These are phyloP conservation scores for Carallia brachiata DNA, from an alignment of 345 rosid genomes.

Conservation along the genomic window DNA sequence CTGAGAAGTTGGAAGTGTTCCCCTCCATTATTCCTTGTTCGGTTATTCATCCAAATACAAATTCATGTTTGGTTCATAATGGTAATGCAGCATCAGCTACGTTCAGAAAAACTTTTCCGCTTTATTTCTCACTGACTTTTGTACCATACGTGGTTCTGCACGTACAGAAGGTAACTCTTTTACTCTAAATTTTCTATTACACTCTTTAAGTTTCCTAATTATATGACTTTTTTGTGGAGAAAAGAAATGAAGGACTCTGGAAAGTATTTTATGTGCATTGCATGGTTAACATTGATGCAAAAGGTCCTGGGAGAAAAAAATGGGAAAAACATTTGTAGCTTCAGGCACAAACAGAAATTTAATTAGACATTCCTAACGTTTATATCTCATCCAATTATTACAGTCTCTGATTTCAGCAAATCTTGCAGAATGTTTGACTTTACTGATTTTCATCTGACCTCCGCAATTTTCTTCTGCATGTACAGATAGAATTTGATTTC, in stretches of 20 bases:
- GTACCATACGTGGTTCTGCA: slow-evolving; percentile 96
- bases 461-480: neutral
- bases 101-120: slow-evolving; percentile 93
- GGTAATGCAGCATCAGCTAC: slow-evolving; percentile 86
- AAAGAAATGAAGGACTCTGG: neutral
- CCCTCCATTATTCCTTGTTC: slow-evolving; percentile 90
- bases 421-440: neutral
- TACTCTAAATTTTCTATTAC: neutral
- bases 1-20: slow-evolving; percentile 65
- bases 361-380: neutral
- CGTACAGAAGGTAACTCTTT: slow-evolving; percentile 70
- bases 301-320: slow-evolving; percentile 3
- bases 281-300: neutral
- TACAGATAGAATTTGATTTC: neutral
- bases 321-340: neutral
- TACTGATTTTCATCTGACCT: neutral
- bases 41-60: slow-evolving; percentile 78
- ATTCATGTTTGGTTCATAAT: slow-evolving; percentile 77
- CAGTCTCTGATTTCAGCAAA: neutral
- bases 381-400: neutral
- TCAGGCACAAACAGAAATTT: neutral
- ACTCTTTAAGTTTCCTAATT: slow-evolving; percentile 2
- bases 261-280: neutral
- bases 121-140: slow-evolving; percentile 94
- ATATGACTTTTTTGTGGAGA: slow-evolving; percentile 2